These are phyloP conservation scores for Cryptosporidium andersoni DNA, from an alignment of 169 alveolate species.

Conservation along the genomic window DNA sequence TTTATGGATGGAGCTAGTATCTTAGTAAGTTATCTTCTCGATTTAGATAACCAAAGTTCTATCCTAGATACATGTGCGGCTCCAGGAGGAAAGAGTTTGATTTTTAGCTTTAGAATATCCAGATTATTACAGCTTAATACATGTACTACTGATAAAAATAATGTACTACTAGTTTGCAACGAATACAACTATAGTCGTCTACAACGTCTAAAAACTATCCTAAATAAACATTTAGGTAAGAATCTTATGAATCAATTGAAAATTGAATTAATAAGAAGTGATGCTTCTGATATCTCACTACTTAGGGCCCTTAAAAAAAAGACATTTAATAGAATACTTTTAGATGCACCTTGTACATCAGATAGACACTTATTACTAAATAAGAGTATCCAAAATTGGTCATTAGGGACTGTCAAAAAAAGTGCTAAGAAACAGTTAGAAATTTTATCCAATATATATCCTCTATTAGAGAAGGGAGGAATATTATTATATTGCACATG, in stretches of 20 bases:
- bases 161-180: constrained; percentile 75
- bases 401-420: constrained; percentile 74
- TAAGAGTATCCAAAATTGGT: constrained; percentile 61
- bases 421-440: constrained; percentile 76
- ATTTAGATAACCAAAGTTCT: constrained; percentile 70
- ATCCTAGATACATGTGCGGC: constrained; percentile 87
- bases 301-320: neutral
- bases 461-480: constrained; percentile 77
- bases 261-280: constrained; percentile 12
- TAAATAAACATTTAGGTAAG: constrained; percentile 49
- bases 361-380: constrained; percentile 74
- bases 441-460: constrained; percentile 73
- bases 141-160: constrained; percentile 30
- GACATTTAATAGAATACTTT: constrained; percentile 69
- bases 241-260: constrained; percentile 12
- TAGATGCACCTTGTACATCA: constrained; percentile 83
- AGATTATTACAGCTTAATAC: constrained; percentile 72
- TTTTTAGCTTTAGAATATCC: constrained; percentile 29
- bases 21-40: constrained; percentile 11
- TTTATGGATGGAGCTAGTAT: constrained; percentile 71
- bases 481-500: constrained; percentile 80
- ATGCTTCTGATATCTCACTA: constrained; percentile 16
- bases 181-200: constrained; percentile 74
- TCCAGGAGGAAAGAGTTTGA: constrained; percentile 86
- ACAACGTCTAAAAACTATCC: constrained; percentile 73